Evolutionary conservation across 148 eudicot genomes (phyloP).

Genomic region (Dysphania ambrosioides): DNA sequence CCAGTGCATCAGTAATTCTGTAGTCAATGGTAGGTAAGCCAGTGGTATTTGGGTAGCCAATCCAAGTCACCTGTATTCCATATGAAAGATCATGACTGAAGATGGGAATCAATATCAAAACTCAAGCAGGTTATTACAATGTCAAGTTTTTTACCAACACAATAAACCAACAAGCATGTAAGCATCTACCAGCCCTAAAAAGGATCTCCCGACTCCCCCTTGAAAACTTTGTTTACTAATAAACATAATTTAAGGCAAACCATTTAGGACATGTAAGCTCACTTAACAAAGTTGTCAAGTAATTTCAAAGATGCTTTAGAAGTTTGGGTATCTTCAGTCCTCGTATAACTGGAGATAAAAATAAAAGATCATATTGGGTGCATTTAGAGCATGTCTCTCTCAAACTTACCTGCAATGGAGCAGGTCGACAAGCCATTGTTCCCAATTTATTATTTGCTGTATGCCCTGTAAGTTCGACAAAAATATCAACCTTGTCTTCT

Average conservation of each 20-base stretch:
- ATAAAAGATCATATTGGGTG: not conserved
- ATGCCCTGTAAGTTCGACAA: constrained; percentile 98
- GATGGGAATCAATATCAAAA: not conserved
- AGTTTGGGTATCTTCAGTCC: not conserved
- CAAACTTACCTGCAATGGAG: constrained; percentile 80
- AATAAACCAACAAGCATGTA: not conserved
- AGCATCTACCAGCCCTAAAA: not conserved
- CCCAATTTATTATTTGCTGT: constrained; percentile 98
- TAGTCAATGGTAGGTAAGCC: constrained; percentile 95
- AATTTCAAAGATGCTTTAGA: not conserved
- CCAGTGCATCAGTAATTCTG: constrained; percentile 79
- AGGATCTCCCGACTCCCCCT: not conserved
- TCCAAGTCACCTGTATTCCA: constrained; percentile 87
- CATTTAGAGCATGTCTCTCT: constrained; percentile 1
- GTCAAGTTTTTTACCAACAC: not conserved
- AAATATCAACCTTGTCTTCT: constrained; percentile 91
- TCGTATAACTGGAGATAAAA: not conserved
- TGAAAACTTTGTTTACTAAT: no score
- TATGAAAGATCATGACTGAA: constrained; percentile 16
- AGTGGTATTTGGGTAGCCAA: constrained; percentile 99
- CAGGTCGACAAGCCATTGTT: constrained; percentile 98
- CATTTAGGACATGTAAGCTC: not conserved
- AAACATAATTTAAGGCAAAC: no score
- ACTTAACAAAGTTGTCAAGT: not conserved
- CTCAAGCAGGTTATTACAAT: no score